Evolutionary conservation across 1,139 yeast genomes (phyloP).

Genomic region (Maudiozyma humilis): DNA sequence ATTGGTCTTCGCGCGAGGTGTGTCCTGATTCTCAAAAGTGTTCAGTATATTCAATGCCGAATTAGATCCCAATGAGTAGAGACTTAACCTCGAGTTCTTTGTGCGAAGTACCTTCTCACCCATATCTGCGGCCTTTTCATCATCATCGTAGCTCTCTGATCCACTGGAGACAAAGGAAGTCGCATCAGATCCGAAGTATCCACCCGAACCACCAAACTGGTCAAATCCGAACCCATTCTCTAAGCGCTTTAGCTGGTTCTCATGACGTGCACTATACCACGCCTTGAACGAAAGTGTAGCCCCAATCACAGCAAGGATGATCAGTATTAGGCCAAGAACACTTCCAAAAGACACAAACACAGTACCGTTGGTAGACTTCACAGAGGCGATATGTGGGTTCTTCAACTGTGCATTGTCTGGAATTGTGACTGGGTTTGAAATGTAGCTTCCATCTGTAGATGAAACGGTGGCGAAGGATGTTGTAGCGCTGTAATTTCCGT

Average conservation of each 20-base stretch:
- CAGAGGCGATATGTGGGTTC: conserved; percentile 5
- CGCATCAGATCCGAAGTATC: neutral
- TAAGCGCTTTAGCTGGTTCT: conserved; percentile 14
- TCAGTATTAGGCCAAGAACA: conserved; percentile 37
- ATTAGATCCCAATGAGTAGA: conserved; percentile 20
- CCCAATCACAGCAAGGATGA: conserved; percentile 15
- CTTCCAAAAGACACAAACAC: conserved; percentile 71
- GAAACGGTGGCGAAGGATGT: neutral
- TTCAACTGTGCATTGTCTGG: conserved; percentile 2
- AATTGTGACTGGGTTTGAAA: conserved; percentile 4
- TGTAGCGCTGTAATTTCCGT: neutral
- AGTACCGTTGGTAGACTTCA: conserved; percentile 41
- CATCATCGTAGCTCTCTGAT: conserved; percentile 5
- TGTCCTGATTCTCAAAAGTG: neutral
- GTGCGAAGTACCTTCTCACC: conserved; percentile 19
- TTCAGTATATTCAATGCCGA: conserved; percentile 11
- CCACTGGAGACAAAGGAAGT: neutral
- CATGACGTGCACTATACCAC: conserved; percentile 23
- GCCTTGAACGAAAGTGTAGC: conserved; percentile 13
- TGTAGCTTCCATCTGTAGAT: neutral
- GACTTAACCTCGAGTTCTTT: conserved; percentile 16
- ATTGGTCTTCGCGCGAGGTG: neutral
- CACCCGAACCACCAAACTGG: neutral
- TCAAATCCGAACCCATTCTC: conserved; percentile 13
- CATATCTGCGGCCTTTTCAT: conserved; percentile 16